Base-by-base conservation (phyloP, 2,329 filamentous ascomycete species). In the Torrubiella hemipterigena region DNA sequence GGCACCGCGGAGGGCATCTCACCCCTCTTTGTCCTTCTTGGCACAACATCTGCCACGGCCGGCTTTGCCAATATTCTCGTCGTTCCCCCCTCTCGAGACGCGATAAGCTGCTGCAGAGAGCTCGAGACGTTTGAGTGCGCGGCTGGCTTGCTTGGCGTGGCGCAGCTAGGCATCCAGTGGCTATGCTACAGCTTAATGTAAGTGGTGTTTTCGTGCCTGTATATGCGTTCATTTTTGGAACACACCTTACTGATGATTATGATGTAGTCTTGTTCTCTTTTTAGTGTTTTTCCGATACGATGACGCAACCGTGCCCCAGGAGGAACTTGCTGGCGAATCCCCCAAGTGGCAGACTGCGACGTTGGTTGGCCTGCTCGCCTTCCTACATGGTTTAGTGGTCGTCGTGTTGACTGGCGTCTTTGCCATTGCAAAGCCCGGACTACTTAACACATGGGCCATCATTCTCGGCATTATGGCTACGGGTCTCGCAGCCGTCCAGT, bases 21-120 rank as follows among this genome's bases (percentile, higher is more conserved):
- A 18, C 89, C 91, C 7, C 91, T 89, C 56, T 98, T 94, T 51
- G 77, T 98, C 41, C 72, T 96, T 3, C 74, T 98, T n/a, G 91
- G 91, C 37, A 84, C 82, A 17, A 89, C 89, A 2, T 93, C 85
- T 7, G 82, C 82, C 45, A 93, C 82, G 31, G 83, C 81, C 29
- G 81, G 83, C 17, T 85, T 98, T 47, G 84, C 83, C 40, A 96
- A 96, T 50, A 95, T 98, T 49, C 63, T 96, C 32, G 80, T 84
- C 1, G 72, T 94, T 11, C 82, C 84, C n/a, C 73, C 77, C 36
- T 94, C 84, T 34, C 73, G 83, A 20, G 69, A 75, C 34, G 87
- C 94, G 51, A 78, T 95, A 38, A 72, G 70, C 32, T 98, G 91
- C 56, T 98, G 91, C 57, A 79, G 69, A 45, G 74, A 84, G 45